Evolutionary conservation across 164 flowering plant genomes (phyloP), one percentile per base, ranked within the genome.

Genomic region (Umbellularia californica): DNA sequence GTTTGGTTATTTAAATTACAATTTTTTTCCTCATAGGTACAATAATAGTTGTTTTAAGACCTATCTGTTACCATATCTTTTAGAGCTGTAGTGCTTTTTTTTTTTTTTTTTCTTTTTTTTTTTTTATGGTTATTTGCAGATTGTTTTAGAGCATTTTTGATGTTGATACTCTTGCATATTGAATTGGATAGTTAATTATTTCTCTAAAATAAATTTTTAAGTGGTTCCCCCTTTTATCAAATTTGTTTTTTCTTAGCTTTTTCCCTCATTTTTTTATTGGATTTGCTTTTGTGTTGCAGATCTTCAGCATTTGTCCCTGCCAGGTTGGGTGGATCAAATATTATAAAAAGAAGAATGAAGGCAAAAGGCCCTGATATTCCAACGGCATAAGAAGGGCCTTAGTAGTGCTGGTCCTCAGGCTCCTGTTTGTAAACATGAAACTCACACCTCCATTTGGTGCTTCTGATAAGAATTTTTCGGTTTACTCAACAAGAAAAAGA

Each of bases 401-500:
- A 15, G 51, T 65, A 66, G 74, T 65, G 22, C 58, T 52, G 20
- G 63, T 79, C 63, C 71, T 75, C 70, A 50, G 60, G 50, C 35
- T 62, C n/a, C n/a, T 75, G 23, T 14, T 73, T 65, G 75, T 67
- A 27, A 69, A 71, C 71, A 74, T 25, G 71, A 63, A 63, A 58
- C 65, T 65, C 24, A 35, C 60, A 47, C 64, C 82, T 68, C 68
- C 65, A 23, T 50, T 65, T 65, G 78, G 69, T 77, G 75, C 70
- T 72, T 63, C 66, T 67, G 66, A 28, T 69, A 27, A 20, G 25
- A 70, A 75, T 63, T 73, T 73, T 74, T 50, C 70, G 72, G 63
- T 28, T 12, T 77, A 69, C 19, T 65, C 77, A 22, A 67, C 79
- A 35, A 75, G 81, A 52, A 84, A 84, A 77, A 77, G 84, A 71